These are phyloP conservation scores for Salicornia ramosissima DNA, from an alignment of 148 eudicot genomes.

Conservation along the genomic window DNA sequence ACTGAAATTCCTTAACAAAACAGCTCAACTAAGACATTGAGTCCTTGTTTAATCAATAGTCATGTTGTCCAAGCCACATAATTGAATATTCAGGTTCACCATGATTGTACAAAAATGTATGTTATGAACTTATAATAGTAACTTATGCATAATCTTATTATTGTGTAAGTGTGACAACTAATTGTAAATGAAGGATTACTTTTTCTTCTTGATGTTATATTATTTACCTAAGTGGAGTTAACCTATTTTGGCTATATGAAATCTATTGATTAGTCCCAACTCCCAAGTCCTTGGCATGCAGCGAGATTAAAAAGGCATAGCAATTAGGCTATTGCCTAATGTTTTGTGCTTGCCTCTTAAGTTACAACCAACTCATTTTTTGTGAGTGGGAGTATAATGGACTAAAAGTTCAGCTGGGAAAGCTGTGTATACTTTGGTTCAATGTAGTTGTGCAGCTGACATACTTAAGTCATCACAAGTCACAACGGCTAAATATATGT, in stretches of 20 bases:
- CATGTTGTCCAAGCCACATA: no score
- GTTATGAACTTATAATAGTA: no score
- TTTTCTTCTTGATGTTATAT: background rate
- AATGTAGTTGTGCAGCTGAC: no score
- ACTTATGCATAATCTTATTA: no score
- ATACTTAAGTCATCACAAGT: background rate
- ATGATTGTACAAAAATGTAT: no score
- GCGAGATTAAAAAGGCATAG: background rate
- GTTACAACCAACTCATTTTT: background rate
- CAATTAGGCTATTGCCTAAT: background rate
- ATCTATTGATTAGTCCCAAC: background rate
- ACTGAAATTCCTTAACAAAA: no score
- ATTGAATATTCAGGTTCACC: no score
- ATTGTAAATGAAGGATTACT: no score
- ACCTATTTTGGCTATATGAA: background rate
- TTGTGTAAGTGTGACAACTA: no score
- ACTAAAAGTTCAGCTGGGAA: background rate
- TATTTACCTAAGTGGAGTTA: background rate
- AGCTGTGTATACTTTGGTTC: background rate
- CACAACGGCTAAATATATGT: background rate
- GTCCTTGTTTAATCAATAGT: no score
- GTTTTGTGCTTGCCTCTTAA: background rate
- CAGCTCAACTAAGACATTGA: no score
- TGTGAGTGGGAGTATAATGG: background rate
- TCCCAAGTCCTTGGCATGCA: background rate